Conservation (phyloP, 2,329 filamentous ascomycete genomes). For the Colletotrichum sansevieriae region DNA sequence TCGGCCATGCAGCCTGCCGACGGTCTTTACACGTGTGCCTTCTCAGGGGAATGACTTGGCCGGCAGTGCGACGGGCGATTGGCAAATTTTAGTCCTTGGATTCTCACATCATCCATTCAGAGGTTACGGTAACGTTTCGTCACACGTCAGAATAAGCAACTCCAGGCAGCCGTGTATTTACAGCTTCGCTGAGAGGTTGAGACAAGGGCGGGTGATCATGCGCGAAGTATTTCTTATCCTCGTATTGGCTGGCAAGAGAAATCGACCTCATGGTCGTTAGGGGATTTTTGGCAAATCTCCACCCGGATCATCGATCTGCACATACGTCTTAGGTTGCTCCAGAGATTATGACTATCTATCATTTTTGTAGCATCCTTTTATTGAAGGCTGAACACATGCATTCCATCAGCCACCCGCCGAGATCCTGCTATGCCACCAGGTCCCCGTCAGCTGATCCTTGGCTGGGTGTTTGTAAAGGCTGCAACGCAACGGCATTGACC, state of each 20-base stretch:
- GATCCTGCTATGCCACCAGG: background rate
- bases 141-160: slow-evolving; percentile 5
- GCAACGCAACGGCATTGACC: slow-evolving; percentile 78
- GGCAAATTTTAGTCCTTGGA: background rate
- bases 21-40: background rate
- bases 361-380: too few species aligned
- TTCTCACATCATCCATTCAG: slow-evolving; percentile 16
- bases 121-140: background rate
- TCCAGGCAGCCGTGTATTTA: slow-evolving; percentile 5
- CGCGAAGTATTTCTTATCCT: background rate
- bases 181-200: background rate
- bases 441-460: rapidly evolving
- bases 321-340: too few species aligned
- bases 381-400: too few species aligned
- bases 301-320: too few species aligned
- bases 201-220: background rate
- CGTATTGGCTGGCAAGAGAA: slow-evolving; percentile 2
- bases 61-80: background rate
- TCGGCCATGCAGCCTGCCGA: slow-evolving; percentile 18
- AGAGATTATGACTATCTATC: too few species aligned
- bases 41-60: background rate
- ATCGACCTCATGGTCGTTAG: background rate
- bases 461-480: slow-evolving; percentile 67
- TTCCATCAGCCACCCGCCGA: too few species aligned
- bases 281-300: too few species aligned